A percentile compares a stretch with the other conserved stretches of the same genome.
These are phyloP conservation scores for Aspergillus thermomutatus DNA, from an alignment of 2,329 filamentous ascomycete genomes.

Conservation along the genomic window DNA sequence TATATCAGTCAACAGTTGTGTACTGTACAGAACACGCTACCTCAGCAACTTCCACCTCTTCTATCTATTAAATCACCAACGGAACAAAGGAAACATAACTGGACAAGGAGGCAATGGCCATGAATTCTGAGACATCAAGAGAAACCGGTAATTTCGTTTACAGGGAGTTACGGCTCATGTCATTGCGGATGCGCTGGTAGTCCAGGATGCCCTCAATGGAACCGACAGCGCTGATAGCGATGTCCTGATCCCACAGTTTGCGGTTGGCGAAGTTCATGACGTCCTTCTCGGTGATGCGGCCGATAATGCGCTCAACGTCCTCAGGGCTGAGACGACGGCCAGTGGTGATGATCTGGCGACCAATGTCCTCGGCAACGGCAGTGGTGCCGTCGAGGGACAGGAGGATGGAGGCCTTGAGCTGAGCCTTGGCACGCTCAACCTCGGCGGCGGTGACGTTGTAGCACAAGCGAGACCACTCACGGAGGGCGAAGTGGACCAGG, in stretches of 20 bases:
- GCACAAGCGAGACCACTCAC: constrained; percentile 95
- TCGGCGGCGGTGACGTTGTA: constrained; percentile 84
- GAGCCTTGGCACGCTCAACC: constrained; percentile 96
- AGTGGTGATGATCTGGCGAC: constrained; percentile 96
- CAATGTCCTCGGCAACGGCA: constrained; percentile 95
- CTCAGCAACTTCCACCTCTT: constrained; percentile 19
- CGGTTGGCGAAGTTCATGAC: constrained; percentile 94
- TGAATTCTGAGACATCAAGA: constrained; percentile 17
- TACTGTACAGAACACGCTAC: constrained; percentile 33
- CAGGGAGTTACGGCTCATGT: constrained; percentile 74
- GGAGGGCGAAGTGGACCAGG: constrained; percentile 95
- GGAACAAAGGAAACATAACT: constrained; percentile 15
- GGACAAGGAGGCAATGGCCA: constrained; percentile 9
- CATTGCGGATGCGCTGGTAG: constrained; percentile 59
- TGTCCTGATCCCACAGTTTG: constrained; percentile 96
- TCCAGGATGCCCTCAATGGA: constrained; percentile 77
- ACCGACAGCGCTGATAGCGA: constrained; percentile 90
- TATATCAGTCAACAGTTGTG: constrained; percentile 31
- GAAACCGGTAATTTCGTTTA: constrained; percentile 23
- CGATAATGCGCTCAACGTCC: constrained; percentile 91
- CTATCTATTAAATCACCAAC: constrained; percentile 29
- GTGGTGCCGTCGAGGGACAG: constrained; percentile 97
- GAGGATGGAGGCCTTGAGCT: constrained; percentile 97
- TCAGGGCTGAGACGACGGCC: constrained; percentile 85
- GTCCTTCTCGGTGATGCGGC: constrained; percentile 87